Base-by-base conservation (phyloP, 495 filamentous ascomycete genomes). In the Tuber microsphaerosporum region DNA sequence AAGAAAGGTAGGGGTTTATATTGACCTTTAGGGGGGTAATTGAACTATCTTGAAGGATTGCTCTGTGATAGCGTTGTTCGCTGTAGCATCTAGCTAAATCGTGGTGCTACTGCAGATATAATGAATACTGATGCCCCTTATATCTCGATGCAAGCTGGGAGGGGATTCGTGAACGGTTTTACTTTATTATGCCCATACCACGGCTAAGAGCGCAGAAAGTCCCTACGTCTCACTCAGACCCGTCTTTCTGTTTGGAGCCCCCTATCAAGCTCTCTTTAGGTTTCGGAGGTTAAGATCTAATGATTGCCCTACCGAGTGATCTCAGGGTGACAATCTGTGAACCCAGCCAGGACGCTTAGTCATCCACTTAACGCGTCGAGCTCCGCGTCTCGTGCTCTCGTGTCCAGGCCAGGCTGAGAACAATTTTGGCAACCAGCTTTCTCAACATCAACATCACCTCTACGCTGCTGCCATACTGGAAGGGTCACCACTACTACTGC, bases 391-490 rank as follows among this genome's bases (percentile, higher is more conserved):
- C 51, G n/a, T 61, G 51, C 0, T 61, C 51, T 61, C 51, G 51
- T 20, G 51, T 61, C n/a, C 9, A 31, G 16, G 31, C 56, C 14
- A 17, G 56, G 56, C 56, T 65, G 26, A 65, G 5, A 34, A 34
- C 14, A 4, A 19, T 2, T 7, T 65, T 31, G 56, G 31, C 31
- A 17, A 6, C 31, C 4, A 17, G 56, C 12, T 31, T 61, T 10
- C n/a, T 45, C 51, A 37, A 31, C 61, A 2, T 46, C 74, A 41
- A 39, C 37, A 31, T 31, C 44, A 61, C 37, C 34, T 72, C 19
- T 37, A 65, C 44, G 26, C 69, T 26, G 17, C 17, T 61, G n/a
- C 43, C 74, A 17, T 77, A 46, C 75, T 39, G 34, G 26, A 76
- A 37, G 20, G 46, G 68, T 31, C 44, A 34, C 41, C 17, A 42